Percentiles rank a stretch among this genome's conserved stretches.
Evolutionary conservation across 306 rosid genomes (phyloP).

Genomic region (Dicorynia guianensis): DNA sequence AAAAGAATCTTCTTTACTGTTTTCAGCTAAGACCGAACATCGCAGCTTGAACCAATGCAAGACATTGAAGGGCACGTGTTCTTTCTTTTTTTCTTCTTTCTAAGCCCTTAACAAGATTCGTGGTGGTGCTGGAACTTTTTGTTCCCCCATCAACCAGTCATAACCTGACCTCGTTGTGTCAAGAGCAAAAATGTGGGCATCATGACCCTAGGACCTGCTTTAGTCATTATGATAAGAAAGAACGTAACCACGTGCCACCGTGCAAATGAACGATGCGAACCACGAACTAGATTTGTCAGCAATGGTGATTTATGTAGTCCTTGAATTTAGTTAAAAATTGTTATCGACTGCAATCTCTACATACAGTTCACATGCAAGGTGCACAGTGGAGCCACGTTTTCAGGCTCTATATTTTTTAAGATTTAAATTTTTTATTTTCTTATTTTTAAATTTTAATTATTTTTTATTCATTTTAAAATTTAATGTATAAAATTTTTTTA

Average conservation of each 20-base stretch:
- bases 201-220: not conserved
- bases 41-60: conserved; percentile 33
- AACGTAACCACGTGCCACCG: conserved; percentile 36
- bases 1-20: not conserved
- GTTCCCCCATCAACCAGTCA: conserved; percentile 5
- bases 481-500: too few species aligned
- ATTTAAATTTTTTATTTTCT: too few species aligned
- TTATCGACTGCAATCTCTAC: not conserved
- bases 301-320: conserved; percentile 11
- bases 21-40: conserved; percentile 27
- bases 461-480: too few species aligned
- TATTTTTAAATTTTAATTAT: too few species aligned
- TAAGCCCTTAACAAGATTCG: too few species aligned
- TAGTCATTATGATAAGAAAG: not conserved
- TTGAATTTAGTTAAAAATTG: conserved; percentile 23
- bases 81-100: not conserved
- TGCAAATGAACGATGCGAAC: not conserved
- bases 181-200: not conserved
- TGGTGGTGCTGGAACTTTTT: too few species aligned
- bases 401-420: not conserved
- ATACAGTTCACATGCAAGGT: conserved; percentile 46
- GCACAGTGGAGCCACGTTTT: conserved; percentile 45
- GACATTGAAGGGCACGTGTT: not conserved
- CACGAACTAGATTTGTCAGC: not conserved
- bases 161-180: not conserved